Conservation (phyloP, 768 basidiomycete genomes). For the Thelephora aurantiotincta region DNA sequence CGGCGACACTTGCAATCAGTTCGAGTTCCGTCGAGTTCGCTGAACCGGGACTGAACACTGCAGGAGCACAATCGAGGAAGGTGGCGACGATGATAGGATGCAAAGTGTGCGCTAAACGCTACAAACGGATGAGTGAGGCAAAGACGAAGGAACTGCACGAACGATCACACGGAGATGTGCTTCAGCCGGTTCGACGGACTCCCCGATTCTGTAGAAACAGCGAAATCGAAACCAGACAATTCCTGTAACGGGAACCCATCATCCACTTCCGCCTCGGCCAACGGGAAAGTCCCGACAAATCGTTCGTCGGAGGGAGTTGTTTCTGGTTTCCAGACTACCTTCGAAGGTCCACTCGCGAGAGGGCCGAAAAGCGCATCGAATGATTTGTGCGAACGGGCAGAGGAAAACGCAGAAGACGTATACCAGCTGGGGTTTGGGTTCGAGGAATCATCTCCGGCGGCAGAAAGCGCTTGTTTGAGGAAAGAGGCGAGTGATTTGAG, state of each 20-base stretch:
- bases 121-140: background rate
- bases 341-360: background rate
- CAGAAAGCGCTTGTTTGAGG: slow-evolving; percentile 30
- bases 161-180: no score
- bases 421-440: slow-evolving; percentile 30
- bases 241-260: slow-evolving; percentile 13
- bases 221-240: slow-evolving; percentile 5
- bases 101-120: slow-evolving; percentile 64
- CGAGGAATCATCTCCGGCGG: slow-evolving; percentile 5
- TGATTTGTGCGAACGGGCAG: slow-evolving; percentile 31
- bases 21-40: slow-evolving; percentile 47
- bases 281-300: slow-evolving; percentile 14
- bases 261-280: slow-evolving; percentile 5
- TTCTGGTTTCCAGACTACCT: slow-evolving; percentile 20
- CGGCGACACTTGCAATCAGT: slow-evolving; percentile 39
- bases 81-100: slow-evolving; percentile 69
- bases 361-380: slow-evolving; percentile 33
- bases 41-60: slow-evolving; percentile 61
- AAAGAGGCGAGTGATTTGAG: slow-evolving; percentile 60
- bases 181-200: no score
- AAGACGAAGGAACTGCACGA: background rate
- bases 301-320: slow-evolving; percentile 22
- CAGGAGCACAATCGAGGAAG: slow-evolving; percentile 78
- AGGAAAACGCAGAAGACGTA: slow-evolving; percentile 44
- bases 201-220: background rate